phyloP scores from a whole-genome alignment of 768 basidiomycete genomes.

The Hygrophoropsis aurantiaca region DNA sequence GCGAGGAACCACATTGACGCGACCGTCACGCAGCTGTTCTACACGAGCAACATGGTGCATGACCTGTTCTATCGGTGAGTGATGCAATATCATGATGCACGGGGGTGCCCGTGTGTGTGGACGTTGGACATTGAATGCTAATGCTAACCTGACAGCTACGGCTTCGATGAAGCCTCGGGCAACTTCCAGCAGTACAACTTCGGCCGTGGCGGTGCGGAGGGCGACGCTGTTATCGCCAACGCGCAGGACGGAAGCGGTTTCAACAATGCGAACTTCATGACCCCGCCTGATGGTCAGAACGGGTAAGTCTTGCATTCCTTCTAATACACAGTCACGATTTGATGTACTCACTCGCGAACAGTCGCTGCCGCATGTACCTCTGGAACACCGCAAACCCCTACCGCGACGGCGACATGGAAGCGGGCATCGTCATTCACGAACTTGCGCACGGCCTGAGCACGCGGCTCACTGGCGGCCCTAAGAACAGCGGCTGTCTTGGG shows the following conservation, averaged over 20 bases:
- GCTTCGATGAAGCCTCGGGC: constrained; percentile 87
- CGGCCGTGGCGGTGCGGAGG: constrained; percentile 81
- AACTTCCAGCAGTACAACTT: constrained; percentile 99
- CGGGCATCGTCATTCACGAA: constrained; percentile 95
- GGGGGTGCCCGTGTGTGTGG: too few species aligned
- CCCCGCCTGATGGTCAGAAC: constrained; percentile 80
- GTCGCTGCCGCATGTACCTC: constrained; percentile 91
- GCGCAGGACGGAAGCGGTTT: constrained; percentile 94
- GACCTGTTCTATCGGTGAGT: constrained; percentile 74
- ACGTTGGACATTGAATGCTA: too few species aligned
- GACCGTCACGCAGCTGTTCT: constrained; percentile 87
- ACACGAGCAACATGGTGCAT: constrained; percentile 78
- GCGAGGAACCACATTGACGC: constrained; percentile 85
- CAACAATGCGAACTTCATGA: constrained; percentile 93
- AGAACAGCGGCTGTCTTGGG: constrained; percentile 89
- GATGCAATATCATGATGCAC: too few species aligned
- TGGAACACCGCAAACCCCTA: constrained; percentile 92
- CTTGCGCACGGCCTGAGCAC: constrained; percentile 88
- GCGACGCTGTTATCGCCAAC: constrained; percentile 90
- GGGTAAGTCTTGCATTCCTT: constrained; percentile 37
- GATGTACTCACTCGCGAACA: background rate
- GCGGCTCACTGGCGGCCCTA: constrained; percentile 90
- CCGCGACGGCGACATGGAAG: constrained; percentile 93
- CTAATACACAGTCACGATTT: background rate
- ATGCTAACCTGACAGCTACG: constrained; percentile 53